Evolutionary conservation across 1,139 yeast genomes (phyloP).

Genomic region (Nakaseomyces kungkrabaensis): DNA sequence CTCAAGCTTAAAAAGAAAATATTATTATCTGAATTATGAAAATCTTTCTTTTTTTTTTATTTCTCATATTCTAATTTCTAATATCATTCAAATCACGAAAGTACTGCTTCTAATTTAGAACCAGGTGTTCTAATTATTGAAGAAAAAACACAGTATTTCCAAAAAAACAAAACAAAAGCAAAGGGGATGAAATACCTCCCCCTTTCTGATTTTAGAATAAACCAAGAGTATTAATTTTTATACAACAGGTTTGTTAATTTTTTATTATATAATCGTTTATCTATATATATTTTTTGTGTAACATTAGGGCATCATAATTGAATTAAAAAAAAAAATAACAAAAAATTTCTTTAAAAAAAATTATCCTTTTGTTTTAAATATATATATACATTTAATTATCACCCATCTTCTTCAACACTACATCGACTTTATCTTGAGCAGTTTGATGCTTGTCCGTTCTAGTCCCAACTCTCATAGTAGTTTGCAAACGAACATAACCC

Average conservation of each 20-base stretch:
- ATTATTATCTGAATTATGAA: not conserved
- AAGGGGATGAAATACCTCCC: too few relatives aligned
- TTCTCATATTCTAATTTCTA: not conserved
- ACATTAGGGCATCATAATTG: conserved; percentile 1
- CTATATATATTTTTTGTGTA: not conserved
- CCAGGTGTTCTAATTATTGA: conserved; percentile 16
- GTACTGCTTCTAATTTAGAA: conserved; percentile 21
- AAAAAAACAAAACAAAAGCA: too few relatives aligned
- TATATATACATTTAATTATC: not conserved
- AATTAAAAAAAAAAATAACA: not conserved
- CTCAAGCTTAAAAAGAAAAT: conserved; percentile 26
- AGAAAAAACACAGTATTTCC: not conserved
- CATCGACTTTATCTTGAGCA: conserved; percentile 55
- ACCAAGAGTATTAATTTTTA: not conserved
- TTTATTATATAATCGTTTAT: not conserved
- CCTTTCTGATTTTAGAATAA: too few relatives aligned
- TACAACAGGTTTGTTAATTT: not conserved
- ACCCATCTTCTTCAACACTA: conserved; percentile 36
- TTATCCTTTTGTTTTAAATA: too few relatives aligned
- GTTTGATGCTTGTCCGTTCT: conserved; percentile 56
- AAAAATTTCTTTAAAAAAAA: not conserved
- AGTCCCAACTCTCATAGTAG: conserved; percentile 80
- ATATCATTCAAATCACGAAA: too few relatives aligned
- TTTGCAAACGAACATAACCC: conserved; percentile 70
- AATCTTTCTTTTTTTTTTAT: not conserved